Base-by-base conservation (phyloP, 2,329 filamentous ascomycete genomes). In the Penicillium expansum region DNA sequence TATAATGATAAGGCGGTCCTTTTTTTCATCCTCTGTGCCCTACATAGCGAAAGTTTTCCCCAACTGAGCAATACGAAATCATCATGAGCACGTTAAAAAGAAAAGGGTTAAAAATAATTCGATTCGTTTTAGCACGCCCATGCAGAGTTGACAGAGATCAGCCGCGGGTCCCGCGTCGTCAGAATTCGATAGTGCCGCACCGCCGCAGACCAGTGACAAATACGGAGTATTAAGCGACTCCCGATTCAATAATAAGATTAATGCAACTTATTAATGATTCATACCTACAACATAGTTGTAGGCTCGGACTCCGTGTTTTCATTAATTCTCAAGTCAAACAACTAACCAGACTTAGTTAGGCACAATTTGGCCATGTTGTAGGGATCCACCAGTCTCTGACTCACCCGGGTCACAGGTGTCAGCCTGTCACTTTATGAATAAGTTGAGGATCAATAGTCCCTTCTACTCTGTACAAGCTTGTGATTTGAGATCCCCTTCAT, bases 111-210 rank as follows among this genome's bases (percentile, higher is more conserved):
- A 22, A 42, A 16, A 5, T n/a, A 27, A 9, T 24, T 42, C 5
- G 14, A 33, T 14, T n/a, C 11, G 4, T 30, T 43, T 57, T 3
- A 39, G 18, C 29, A 24, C 42, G 43, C 50, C 18, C 4, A 16
- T 41, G 56, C 53, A 54, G 22, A 48, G 16, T 52, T 60, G 56
- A 57, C 60, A 60, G 57, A 53, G 61, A 59, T 62, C 57, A 55
- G 22, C 61, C n/a, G 53, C 52, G 48, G 60, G 57, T 55, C 57
- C 14, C 16, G 27, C 29, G 56, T 60, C 56, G 57, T n/a, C 64
- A 64, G n/a, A n/a, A n/a, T n/a, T 66, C 62, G 56, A 66, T 66
- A 66, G 62, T 57, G 39, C 30, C 53, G 62, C 62, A 64, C 62
- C 64, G 64, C 62, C 64, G 65, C 57, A 54, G 58, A 58, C 56